phyloP scores from a whole-genome alignment of 352 stramenopile species.

The Lagenidium sp. region DNA sequence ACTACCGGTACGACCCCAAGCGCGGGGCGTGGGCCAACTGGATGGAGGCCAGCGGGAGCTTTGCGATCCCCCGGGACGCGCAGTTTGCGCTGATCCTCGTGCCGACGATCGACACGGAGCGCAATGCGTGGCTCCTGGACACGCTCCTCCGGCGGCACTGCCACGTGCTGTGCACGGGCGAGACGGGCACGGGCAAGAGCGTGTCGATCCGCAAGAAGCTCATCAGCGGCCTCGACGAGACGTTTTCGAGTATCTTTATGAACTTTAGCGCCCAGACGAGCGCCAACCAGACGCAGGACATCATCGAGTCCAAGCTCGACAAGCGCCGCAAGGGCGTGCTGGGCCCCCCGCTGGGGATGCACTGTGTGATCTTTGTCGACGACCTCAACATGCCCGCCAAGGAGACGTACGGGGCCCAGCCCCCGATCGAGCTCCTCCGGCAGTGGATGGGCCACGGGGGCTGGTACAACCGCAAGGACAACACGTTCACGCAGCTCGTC shows the following conservation, averaged over 20 bases:
- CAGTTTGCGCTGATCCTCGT: slow-evolving; percentile 89
- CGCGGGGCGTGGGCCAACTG: slow-evolving; percentile 73
- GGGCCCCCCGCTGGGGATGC: slow-evolving; percentile 84
- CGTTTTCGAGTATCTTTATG: slow-evolving; percentile 87
- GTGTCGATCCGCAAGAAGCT: slow-evolving; percentile 93
- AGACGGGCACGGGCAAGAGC: slow-evolving; percentile 92
- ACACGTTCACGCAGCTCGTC: slow-evolving; percentile 88
- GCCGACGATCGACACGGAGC: slow-evolving; percentile 90
- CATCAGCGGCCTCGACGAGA: slow-evolving; percentile 58
- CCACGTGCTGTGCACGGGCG: slow-evolving; percentile 87
- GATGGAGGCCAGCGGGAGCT: slow-evolving; percentile 42
- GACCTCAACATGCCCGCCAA: slow-evolving; percentile 94
- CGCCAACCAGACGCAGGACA: slow-evolving; percentile 91
- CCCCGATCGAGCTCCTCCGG: slow-evolving; percentile 88
- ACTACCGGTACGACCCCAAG: slow-evolving; percentile 88
- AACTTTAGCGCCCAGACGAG: slow-evolving; percentile 92
- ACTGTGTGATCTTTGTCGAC: slow-evolving; percentile 91
- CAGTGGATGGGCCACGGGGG: slow-evolving; percentile 93
- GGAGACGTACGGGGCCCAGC: slow-evolving; percentile 91
- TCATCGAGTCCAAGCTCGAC: slow-evolving; percentile 92
- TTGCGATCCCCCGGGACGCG: slow-evolving; percentile 59
- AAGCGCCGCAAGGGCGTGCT: slow-evolving; percentile 91
- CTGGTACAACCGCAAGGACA: slow-evolving; percentile 93
- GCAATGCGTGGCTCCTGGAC: slow-evolving; percentile 89
- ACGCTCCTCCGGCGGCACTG: slow-evolving; percentile 81